Conservation (phyloP, 768 basidiomycete species). For the Mycena metata region DNA sequence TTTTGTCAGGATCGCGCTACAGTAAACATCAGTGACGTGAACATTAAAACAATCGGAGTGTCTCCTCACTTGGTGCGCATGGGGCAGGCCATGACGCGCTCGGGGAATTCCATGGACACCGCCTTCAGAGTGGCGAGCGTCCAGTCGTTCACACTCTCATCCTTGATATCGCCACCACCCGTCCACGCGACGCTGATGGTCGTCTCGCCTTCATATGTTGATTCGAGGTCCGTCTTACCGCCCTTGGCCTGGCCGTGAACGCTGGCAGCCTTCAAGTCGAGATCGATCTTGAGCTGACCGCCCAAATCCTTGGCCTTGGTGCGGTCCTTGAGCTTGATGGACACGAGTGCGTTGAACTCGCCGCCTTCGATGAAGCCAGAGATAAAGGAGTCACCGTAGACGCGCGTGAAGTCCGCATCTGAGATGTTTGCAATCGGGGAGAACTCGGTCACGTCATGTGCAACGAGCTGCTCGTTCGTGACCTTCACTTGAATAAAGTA, state of each 20-base stretch:
- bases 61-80: slow-evolving; percentile 15
- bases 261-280: background rate
- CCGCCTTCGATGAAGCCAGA: slow-evolving; percentile 20
- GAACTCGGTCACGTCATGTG: slow-evolving; percentile 5
- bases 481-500: slow-evolving; percentile 18
- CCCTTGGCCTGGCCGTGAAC: slow-evolving; percentile 7
- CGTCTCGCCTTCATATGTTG: slow-evolving; percentile 14
- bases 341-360: slow-evolving; percentile 14
- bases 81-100: slow-evolving; percentile 22
- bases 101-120: slow-evolving; percentile 18
- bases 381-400: slow-evolving; percentile 22
- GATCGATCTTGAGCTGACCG: background rate
- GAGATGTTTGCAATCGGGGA: background rate
- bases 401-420: slow-evolving; percentile 11
- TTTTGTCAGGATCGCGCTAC: slow-evolving; percentile 18
- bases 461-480: slow-evolving; percentile 15
- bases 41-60: slow-evolving; percentile 3
- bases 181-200: slow-evolving; percentile 7
- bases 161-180: slow-evolving; percentile 15
- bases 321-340: slow-evolving; percentile 21
- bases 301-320: background rate
- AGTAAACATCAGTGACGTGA: background rate
- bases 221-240: slow-evolving; percentile 4
- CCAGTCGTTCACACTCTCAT: slow-evolving; percentile 12
- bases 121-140: slow-evolving; percentile 12